Conservation (phyloP, 371 early-diverging fungal genomes). For the Dichotomocladium elegans region DNA sequence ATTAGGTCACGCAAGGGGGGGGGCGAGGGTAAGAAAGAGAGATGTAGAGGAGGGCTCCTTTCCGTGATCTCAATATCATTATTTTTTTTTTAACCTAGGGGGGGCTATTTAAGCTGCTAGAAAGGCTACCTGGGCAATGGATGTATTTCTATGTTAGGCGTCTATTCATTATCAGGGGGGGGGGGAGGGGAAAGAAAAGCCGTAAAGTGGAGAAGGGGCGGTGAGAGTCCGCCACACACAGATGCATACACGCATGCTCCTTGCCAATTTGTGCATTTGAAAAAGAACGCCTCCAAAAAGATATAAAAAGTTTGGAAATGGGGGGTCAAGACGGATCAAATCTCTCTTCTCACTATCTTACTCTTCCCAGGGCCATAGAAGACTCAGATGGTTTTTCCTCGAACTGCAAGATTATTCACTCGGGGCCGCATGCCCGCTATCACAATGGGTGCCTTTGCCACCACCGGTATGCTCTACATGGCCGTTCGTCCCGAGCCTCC, state of each 20-base stretch:
- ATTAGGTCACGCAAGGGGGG: not conserved
- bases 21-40: not conserved
- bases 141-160: too few relatives aligned
- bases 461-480: constrained; percentile 27
- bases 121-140: not conserved
- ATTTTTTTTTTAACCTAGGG: not conserved
- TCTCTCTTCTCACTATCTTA: not conserved
- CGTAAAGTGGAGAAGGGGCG: not conserved
- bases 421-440: constrained; percentile 22
- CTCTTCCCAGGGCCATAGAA: too few relatives aligned
- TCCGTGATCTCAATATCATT: too few relatives aligned
- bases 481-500: constrained; percentile 18
- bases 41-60: too few relatives aligned
- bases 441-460: constrained; percentile 30
- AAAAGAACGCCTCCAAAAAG: not conserved
- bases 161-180: too few relatives aligned
- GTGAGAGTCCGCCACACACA: not conserved
- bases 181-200: not conserved
- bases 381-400: constrained; percentile 29
- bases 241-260: not conserved
- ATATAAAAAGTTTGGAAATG: too few relatives aligned
- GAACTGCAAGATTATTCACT: constrained; percentile 29
- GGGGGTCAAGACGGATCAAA: too few relatives aligned
- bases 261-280: not conserved
- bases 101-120: not conserved